Evolutionary conservation across 768 basidiomycete species (phyloP), one percentile per base, ranked within the genome.

Genomic region (Clitopilus passeckerianus): DNA sequence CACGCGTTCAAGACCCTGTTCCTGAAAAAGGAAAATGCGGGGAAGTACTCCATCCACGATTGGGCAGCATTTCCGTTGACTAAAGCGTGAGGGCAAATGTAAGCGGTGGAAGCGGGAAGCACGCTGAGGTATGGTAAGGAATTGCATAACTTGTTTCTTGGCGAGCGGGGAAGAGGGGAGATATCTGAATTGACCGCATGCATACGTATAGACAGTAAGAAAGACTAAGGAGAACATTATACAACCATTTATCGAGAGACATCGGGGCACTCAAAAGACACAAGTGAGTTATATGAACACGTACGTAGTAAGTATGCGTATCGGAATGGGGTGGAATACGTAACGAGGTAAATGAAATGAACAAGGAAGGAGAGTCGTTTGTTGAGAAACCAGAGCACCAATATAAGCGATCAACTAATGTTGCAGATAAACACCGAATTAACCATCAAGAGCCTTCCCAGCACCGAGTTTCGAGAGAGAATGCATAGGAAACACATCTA

Each of bases 401-500:
- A 14, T 55, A 55, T 16, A 30, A 24, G 14, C 34, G 30, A 33
- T 20, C 15, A 55, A 55, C 12, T 33, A 18, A 55, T 16, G 14
- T 37, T 18, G 30, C 33, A 37, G 33, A 34, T 34, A 23, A 53
- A 24, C n/a, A 33, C 27, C 54, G 14, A 37, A 30, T 14, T 16
- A 24, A 8, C n/a, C 16, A 55, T 18, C 14, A 55, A 33, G 16
- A 10, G 24, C 27, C n/a, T n/a, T n/a, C n/a, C n/a, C 30, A 37
- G 27, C 30, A 30, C 7, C 27, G 27, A 7, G 4, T 30, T 30
- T 30, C 27, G 27, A 30, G 27, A 30, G 27, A 30, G 27, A 30
- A 30, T 30, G 27, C 27, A 30, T 54, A 5, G 54, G 5, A 15
- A 14, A n/a, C 1, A 8, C 35, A 24, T 55, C 35, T 60, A 95